Evolutionary conservation across 1,139 yeast genomes (phyloP), one percentile per base, ranked within the genome.

Genomic region (Hansenula anomala): DNA sequence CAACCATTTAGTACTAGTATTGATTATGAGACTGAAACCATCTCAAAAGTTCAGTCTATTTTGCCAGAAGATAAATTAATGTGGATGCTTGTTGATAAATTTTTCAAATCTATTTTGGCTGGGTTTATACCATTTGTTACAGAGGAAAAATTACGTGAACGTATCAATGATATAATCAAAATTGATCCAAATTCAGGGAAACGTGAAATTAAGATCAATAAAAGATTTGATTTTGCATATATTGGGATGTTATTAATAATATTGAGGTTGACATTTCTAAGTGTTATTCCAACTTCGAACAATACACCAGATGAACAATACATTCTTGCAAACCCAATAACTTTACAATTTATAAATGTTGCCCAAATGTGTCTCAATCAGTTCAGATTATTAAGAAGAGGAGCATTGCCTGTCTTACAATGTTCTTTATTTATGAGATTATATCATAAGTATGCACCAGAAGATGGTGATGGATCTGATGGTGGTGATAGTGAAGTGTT

Each of bases 361-460:
- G 81, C 84, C 0, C 75, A 72, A 44, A 58, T 65, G 41, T 78
- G 84, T 48, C 56, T 78, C 28, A 67, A 68, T 42, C 78, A 74
- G 46, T 77, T 78, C 54, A 69, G 71, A 34, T 43, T 76, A 16
- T 51, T 71, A 31, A 58, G 74, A 39, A 67, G 73, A 40, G 69
- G 77, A 16, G 70, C 73, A 13, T 51, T 78, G 20, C 67, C 71
- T 0, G 67, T 75, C 3, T 59, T 78, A 27, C 81, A 76, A 49
- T 68, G 75, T 30, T 42, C 51, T 7, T 43, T 75, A 10, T 56
- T 66, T 44, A 61, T 74, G 58, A 59, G 75, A 28, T 56, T 73
- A 14, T 75, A 75, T 44, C 68, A 69, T 28, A 55, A 59, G 16
- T 60, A 52, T 36, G 75, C 78, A 0, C 79, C 79, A 0, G 79